phyloP scores from a whole-genome alignment of 2,329 filamentous ascomycete species.

The Calycina herbarum region DNA sequence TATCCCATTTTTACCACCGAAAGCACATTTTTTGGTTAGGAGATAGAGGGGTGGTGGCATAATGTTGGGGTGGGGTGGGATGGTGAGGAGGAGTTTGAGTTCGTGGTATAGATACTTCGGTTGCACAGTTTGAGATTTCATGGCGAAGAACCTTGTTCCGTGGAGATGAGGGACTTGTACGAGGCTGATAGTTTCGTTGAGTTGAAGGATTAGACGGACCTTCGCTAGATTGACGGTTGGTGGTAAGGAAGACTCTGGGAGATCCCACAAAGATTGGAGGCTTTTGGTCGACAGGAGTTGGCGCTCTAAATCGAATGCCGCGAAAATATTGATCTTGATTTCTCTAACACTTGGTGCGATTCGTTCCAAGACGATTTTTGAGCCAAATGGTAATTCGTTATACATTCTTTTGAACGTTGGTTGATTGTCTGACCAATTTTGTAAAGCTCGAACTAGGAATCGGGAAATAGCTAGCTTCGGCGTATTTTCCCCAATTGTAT shows the following conservation, averaged over 20 bases:
- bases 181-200: background rate
- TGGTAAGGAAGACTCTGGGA: background rate
- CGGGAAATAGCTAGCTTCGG: background rate
- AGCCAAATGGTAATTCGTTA: conserved; percentile 54
- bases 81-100: conserved; percentile 53
- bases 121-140: conserved; percentile 59
- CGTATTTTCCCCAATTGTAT: background rate
- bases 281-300: background rate
- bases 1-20: background rate
- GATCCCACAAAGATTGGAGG: background rate
- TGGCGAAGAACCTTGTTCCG: conserved; percentile 46
- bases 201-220: background rate
- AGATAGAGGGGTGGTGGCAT: conserved; percentile 53
- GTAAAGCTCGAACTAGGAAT: background rate
- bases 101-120: conserved; percentile 64
- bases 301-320: background rate
- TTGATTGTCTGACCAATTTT: background rate
- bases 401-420: conserved; percentile 40
- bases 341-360: conserved; percentile 49
- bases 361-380: conserved; percentile 54
- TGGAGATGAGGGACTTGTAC: conserved; percentile 25
- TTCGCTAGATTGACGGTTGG: background rate
- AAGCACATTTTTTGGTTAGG: background rate
- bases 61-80: conserved; percentile 54
- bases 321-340: conserved; percentile 30